These are phyloP conservation scores for Penicillium herquei DNA, from an alignment of 495 filamentous ascomycete species.

Conservation along the genomic window DNA sequence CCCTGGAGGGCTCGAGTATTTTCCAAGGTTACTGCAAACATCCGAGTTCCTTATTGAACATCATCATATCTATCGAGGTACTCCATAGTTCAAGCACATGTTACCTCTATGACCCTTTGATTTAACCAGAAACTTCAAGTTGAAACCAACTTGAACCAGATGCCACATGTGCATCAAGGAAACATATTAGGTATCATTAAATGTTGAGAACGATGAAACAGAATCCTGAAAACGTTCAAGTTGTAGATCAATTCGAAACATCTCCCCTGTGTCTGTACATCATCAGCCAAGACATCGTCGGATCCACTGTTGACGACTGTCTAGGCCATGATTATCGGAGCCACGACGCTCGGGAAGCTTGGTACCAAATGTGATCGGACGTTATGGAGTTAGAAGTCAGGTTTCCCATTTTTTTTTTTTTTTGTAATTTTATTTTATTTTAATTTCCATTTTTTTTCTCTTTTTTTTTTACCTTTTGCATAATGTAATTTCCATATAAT, in stretches of 20 bases:
- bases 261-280: conserved; percentile 1
- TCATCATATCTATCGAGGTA: neutral
- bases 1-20: no score
- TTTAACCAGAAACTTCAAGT: neutral
- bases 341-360: conserved; percentile 2
- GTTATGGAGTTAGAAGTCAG: neutral
- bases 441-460: neutral
- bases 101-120: neutral
- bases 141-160: no score
- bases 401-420: no score
- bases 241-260: conserved; percentile 14
- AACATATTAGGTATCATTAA: neutral
- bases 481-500: no score
- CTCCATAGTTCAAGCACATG: neutral
- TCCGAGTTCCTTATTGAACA: neutral
- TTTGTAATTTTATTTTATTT: neutral
- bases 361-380: conserved; percentile 3
- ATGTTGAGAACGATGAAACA: neutral
- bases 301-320: conserved; percentile 32
- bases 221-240: no score
- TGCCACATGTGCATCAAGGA: no score
- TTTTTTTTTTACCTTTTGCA: neutral
- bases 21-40: no score
- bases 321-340: conserved; percentile 6
- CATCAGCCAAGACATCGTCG: conserved; percentile 18